Percentiles rank a stretch among this genome's conserved stretches.
These are phyloP conservation scores for Bimuria novae-zelandiae DNA, from an alignment of 2,329 filamentous ascomycete species.

Conservation along the genomic window DNA sequence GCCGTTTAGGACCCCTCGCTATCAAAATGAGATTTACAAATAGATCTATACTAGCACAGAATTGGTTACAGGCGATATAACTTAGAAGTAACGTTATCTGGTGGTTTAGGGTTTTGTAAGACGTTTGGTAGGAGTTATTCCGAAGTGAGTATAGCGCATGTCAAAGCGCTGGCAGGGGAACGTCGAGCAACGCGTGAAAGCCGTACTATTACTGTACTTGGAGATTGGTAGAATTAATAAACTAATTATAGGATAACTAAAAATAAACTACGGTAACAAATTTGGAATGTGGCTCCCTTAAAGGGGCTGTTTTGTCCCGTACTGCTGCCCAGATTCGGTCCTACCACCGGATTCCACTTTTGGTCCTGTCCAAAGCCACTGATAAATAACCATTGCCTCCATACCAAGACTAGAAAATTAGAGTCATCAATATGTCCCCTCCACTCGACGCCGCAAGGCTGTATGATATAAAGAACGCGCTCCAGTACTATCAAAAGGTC, in stretches of 20 bases:
- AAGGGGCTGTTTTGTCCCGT: conserved; percentile 9
- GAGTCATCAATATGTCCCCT: conserved; percentile 12
- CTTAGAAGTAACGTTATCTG: background rate
- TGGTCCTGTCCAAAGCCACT: conserved; percentile 11
- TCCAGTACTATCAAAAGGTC: conserved; percentile 10
- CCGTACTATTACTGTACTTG: conserved; percentile 7
- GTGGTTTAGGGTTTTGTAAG: background rate
- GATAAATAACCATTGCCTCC: conserved; percentile 11
- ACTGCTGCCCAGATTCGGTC: conserved; percentile 5
- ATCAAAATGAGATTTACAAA: no score
- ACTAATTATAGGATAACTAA: conserved; percentile 12
- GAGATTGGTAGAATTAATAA: conserved; percentile 8
- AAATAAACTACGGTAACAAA: conserved; percentile 13
- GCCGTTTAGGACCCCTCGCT: no score
- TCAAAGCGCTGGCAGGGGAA: background rate
- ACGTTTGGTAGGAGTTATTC: background rate
- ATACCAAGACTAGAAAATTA: conserved; percentile 12
- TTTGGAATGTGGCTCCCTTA: conserved; percentile 10
- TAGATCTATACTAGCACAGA: background rate
- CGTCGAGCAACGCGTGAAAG: background rate
- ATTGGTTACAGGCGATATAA: background rate
- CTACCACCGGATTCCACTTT: conserved; percentile 9
- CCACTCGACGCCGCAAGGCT: conserved; percentile 7
- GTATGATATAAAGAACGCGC: conserved; percentile 12
- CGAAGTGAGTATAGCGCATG: background rate